Evolutionary conservation across 768 basidiomycete genomes (phyloP).

Genomic region (Naganishia vishniacii): DNA sequence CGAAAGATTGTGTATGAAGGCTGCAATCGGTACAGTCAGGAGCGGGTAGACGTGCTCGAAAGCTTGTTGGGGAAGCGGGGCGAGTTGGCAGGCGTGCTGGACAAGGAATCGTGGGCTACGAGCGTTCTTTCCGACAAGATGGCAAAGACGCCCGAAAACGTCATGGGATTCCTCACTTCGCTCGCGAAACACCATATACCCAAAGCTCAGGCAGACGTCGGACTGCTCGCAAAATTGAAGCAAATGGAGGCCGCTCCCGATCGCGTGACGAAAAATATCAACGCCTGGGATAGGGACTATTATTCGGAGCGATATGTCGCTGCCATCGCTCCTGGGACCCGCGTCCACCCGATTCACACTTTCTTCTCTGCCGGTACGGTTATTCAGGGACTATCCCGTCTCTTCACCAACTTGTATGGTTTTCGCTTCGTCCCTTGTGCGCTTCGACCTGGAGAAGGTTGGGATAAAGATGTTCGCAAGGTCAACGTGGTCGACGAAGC

Average conservation of each 20-base stretch:
- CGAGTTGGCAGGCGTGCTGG: conserved; percentile 76
- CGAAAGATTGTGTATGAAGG: conserved; percentile 77
- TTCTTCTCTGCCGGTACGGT: conserved; percentile 75
- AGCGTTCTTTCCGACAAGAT: conserved; percentile 91
- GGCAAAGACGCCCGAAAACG: conserved; percentile 92
- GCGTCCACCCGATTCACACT: conserved; percentile 59
- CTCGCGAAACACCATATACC: conserved; percentile 74
- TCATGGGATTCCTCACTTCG: conserved; percentile 74
- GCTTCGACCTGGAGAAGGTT: conserved; percentile 70
- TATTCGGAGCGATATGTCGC: conserved; percentile 56
- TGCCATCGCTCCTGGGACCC: conserved; percentile 49
- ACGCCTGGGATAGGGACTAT: conserved; percentile 97
- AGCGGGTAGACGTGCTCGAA: conserved; percentile 73
- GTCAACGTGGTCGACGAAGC: conserved; percentile 87
- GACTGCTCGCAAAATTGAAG: conserved; percentile 61
- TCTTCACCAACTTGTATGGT: conserved; percentile 83
- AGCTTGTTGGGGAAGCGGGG: conserved; percentile 67
- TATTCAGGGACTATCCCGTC: conserved; percentile 80
- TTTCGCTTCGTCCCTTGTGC: conserved; percentile 65
- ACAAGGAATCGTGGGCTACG: conserved; percentile 76
- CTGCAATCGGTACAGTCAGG: conserved; percentile 61
- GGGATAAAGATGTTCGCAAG: conserved; percentile 83
- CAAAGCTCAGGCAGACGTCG: conserved; percentile 66
- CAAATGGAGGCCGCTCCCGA: conserved; percentile 5
- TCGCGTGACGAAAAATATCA: conserved; percentile 56